These are phyloP conservation scores for Candolleomyces eurysporus DNA, from an alignment of 768 basidiomycete species.

Conservation along the genomic window DNA sequence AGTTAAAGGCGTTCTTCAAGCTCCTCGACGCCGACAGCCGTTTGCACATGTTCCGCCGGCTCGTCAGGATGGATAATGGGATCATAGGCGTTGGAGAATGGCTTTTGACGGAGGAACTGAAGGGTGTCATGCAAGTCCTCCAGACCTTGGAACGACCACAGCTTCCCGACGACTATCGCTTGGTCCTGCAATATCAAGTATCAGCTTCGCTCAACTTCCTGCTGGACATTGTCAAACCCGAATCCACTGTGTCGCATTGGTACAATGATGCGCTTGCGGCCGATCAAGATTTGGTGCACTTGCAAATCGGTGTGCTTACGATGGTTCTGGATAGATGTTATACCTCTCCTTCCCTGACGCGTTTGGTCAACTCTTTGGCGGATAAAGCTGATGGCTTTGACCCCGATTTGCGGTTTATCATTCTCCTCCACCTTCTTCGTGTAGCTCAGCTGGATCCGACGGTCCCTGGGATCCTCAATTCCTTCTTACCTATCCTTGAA, in stretches of 20 bases:
- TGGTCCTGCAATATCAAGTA: conserved; percentile 47
- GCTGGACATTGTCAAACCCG: conserved; percentile 38
- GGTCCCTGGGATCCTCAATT: conserved; percentile 19
- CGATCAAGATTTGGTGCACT: conserved; percentile 39
- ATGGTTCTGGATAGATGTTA: conserved; percentile 47
- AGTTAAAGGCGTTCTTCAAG: conserved; percentile 55
- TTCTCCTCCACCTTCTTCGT: conserved; percentile 31
- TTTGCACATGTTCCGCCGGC: conserved; percentile 49
- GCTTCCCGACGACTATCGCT: conserved; percentile 30
- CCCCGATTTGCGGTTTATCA: conserved; percentile 27
- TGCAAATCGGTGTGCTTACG: conserved; percentile 41
- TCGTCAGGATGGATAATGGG: conserved; percentile 57
- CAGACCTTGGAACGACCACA: conserved; percentile 29
- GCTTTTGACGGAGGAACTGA: conserved; percentile 64
- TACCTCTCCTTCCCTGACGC: conserved; percentile 42
- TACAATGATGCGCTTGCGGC: conserved; percentile 39
- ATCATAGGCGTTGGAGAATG: conserved; percentile 63
- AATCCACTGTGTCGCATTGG: conserved; percentile 41
- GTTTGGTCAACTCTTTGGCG: conserved; percentile 34
- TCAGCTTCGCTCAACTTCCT: conserved; percentile 50
- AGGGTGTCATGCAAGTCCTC: conserved; percentile 42
- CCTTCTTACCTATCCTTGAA: conserved; percentile 22
- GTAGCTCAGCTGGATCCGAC: conserved; percentile 28
- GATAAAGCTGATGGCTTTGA: conserved; percentile 24
- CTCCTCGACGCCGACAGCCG: conserved; percentile 56